Conservation (phyloP, 805 yeast species). For the Pichia exigua region DNA sequence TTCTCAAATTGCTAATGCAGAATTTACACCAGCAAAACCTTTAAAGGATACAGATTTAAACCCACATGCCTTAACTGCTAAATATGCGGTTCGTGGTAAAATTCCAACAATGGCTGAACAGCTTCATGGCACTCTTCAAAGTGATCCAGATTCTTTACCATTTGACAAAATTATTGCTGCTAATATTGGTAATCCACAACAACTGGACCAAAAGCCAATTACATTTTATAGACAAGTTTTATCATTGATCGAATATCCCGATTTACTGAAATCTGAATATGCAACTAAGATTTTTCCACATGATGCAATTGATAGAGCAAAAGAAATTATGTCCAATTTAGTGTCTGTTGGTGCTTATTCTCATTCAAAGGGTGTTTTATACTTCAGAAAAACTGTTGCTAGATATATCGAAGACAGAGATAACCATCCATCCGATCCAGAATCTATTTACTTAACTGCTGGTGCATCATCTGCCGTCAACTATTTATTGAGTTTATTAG, state of each 20-base stretch:
- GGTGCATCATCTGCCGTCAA: constrained; percentile 97
- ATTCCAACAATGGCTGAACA: constrained; percentile 94
- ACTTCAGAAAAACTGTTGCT: constrained; percentile 72
- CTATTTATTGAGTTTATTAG: constrained; percentile 61
- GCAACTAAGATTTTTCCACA: constrained; percentile 36
- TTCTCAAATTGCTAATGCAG: constrained; percentile 4
- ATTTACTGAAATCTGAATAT: constrained; percentile 37
- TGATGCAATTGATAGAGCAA: constrained; percentile 74
- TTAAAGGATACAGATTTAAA: constrained; percentile 52
- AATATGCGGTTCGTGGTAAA: constrained; percentile 92
- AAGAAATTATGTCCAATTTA: constrained; percentile 45
- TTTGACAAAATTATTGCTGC: constrained; percentile 76
- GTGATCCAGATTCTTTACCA: constrained; percentile 58
- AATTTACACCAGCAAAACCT: constrained; percentile 26
- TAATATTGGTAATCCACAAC: constrained; percentile 98
- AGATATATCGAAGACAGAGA: constrained; percentile 74
- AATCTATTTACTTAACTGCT: constrained; percentile 74
- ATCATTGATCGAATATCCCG: constrained; percentile 80
- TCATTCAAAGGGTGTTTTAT: constrained; percentile 78
- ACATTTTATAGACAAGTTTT: constrained; percentile 93
- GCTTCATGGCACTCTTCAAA: constrained; percentile 47
- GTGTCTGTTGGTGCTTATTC: constrained; percentile 95
- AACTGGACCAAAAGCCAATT: constrained; percentile 86
- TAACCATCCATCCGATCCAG: constrained; percentile 57
- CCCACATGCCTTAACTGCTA: constrained; percentile 69